Percentiles rank a stretch among this genome's conserved stretches.
Evolutionary conservation across 164 flowering plant species (phyloP).

Genomic region (Magnolia sinica): DNA sequence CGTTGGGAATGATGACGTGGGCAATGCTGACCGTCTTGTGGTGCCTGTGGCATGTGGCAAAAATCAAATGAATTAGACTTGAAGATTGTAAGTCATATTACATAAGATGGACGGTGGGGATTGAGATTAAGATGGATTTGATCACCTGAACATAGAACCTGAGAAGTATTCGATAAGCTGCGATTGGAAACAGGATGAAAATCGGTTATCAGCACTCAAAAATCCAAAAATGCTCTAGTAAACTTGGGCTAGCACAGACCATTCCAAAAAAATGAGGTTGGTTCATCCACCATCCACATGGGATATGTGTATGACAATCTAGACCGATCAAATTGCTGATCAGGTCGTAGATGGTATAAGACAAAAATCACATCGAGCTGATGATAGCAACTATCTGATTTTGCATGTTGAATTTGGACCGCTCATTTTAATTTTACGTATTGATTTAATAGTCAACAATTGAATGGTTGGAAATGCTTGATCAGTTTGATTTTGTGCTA

Average conservation of each 20-base stretch:
- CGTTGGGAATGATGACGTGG: background rate
- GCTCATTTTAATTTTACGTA: too few relatives aligned
- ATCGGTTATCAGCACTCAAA: background rate
- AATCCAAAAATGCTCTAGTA: background rate
- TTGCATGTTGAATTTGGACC: too few relatives aligned
- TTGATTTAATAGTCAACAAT: too few relatives aligned
- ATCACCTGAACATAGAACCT: constrained; percentile 14
- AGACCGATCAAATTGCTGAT: background rate
- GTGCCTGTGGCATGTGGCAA: constrained; percentile 8
- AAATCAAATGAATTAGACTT: background rate
- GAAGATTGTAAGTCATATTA: background rate
- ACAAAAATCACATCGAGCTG: background rate
- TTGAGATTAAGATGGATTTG: background rate
- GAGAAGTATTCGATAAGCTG: constrained; percentile 13
- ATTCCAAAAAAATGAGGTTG: too few relatives aligned
- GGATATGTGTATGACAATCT: background rate
- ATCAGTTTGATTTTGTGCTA: too few relatives aligned
- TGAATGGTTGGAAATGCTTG: too few relatives aligned
- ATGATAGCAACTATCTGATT: too few relatives aligned
- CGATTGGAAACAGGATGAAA: background rate
- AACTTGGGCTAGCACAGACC: background rate
- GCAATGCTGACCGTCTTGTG: background rate
- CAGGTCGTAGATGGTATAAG: background rate
- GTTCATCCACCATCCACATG: too few relatives aligned
- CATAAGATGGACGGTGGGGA: background rate